Percentiles rank a stretch among this genome's conserved stretches.
Evolutionary conservation across 768 basidiomycete genomes (phyloP).

Genomic region (Pisolithus sp.): DNA sequence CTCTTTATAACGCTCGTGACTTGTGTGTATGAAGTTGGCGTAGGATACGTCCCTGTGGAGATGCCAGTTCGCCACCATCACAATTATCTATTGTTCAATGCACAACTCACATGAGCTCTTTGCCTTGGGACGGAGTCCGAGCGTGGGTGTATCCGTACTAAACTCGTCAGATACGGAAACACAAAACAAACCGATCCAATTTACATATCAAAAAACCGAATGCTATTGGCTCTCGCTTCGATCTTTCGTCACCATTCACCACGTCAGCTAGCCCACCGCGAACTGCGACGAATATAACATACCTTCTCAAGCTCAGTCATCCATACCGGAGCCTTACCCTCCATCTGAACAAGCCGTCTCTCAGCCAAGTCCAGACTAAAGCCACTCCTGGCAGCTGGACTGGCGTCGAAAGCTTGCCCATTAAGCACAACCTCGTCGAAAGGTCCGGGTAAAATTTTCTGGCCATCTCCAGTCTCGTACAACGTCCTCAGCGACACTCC

Average conservation of each 20-base stretch:
- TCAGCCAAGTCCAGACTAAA: conserved; percentile 70
- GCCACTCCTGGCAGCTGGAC: conserved; percentile 29
- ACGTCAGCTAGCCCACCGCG: neutral
- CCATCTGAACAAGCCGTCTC: conserved; percentile 68
- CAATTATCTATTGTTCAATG: conserved; percentile 4
- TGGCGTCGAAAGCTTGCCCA: conserved; percentile 20
- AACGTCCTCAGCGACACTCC: neutral
- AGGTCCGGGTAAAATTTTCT: conserved; percentile 1
- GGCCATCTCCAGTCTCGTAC: neutral
- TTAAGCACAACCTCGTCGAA: conserved; percentile 19
- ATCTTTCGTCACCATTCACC: conserved; percentile 41
- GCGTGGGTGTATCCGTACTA: conserved; percentile 71
- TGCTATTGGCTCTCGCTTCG: conserved; percentile 65
- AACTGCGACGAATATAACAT: neutral
- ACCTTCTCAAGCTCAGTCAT: conserved; percentile 92
- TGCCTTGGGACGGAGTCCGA: conserved; percentile 39
- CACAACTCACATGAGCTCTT: conserved; percentile 32
- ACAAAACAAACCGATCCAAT: conserved; percentile 10
- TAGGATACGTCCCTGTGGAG: conserved; percentile 47
- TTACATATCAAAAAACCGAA: conserved; percentile 87
- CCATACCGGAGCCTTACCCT: conserved; percentile 64
- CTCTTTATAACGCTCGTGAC: conserved; percentile 58
- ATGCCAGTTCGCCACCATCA: neutral
- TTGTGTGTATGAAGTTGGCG: conserved; percentile 54
- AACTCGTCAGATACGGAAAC: conserved; percentile 6